Percentiles rank a stretch among this genome's conserved stretches.
Conservation (phyloP, 345 rosid species). For the Populus nigra region DNA sequence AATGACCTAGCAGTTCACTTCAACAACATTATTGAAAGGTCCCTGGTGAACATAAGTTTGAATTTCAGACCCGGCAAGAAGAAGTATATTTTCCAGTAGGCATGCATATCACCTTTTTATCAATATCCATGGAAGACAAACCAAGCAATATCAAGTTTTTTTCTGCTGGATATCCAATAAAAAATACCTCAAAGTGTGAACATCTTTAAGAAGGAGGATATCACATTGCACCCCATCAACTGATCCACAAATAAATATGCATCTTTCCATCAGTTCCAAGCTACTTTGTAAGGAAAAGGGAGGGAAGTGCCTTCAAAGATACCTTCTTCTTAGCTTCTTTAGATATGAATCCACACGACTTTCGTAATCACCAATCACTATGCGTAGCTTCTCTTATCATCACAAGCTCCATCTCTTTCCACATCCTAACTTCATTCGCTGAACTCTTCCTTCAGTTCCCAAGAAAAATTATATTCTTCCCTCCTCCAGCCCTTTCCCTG, state of each 20-base stretch:
- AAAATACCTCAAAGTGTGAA: not conserved
- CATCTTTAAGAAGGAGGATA: not conserved
- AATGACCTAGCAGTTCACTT: not conserved
- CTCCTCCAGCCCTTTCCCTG: not conserved
- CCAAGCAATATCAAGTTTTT: not conserved
- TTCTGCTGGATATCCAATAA: not conserved
- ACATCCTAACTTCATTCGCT: not conserved
- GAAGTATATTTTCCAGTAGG: not conserved
- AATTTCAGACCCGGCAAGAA: not conserved
- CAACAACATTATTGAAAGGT: not conserved
- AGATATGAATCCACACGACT: not conserved
- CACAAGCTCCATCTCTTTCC: not conserved
- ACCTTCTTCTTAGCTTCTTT: not conserved
- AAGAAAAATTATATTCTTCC: not conserved
- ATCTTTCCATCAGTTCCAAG: not conserved
- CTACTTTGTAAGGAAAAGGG: not conserved
- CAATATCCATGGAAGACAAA: not conserved
- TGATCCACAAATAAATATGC: not conserved
- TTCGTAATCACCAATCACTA: not conserved
- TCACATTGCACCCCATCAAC: not conserved
- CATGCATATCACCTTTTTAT: not conserved
- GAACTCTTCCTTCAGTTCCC: not conserved
- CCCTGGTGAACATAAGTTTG: not conserved
- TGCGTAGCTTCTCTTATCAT: not conserved
- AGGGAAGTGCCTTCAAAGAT: not conserved